phyloP scores from a whole-genome alignment of 164 flowering plant genomes.

The Berberis thunbergii region DNA sequence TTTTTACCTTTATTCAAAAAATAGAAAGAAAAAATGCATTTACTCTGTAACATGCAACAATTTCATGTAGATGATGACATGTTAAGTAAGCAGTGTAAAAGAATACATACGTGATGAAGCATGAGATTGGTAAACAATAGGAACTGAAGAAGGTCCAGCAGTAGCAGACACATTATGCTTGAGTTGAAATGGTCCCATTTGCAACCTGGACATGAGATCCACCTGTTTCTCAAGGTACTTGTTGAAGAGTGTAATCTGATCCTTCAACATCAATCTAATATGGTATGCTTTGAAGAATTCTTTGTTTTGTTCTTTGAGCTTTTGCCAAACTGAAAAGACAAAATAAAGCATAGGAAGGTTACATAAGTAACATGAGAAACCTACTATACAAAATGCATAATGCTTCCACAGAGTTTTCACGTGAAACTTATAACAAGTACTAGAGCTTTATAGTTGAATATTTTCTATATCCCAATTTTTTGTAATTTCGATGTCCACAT shows the following conservation, averaged over 20 bases:
- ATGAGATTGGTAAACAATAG: not conserved
- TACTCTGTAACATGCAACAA: no score
- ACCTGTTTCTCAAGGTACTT: slow-evolving; percentile 86
- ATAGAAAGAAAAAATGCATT: no score
- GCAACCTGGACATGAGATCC: slow-evolving; percentile 37
- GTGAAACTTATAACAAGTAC: not conserved
- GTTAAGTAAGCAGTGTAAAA: not conserved
- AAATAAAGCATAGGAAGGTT: slow-evolving; percentile 5
- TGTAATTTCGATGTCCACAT: not conserved
- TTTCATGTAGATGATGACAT: no score
- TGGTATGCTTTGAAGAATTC: slow-evolving; percentile 95
- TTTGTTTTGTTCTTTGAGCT: slow-evolving; percentile 94
- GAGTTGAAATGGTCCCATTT: no score
- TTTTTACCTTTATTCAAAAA: no score
- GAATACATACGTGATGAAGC: not conserved
- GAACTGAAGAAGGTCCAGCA: not conserved
- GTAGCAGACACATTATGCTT: not conserved
- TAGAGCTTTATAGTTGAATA: not conserved
- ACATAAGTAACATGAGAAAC: not conserved
- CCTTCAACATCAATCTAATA: slow-evolving; percentile 85
- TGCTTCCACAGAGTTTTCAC: not conserved
- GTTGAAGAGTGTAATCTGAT: slow-evolving; percentile 82
- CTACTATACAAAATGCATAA: not conserved
- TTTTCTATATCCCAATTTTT: not conserved
- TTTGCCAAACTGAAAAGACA: slow-evolving; percentile 75